Evolutionary conservation across 2,329 filamentous ascomycete genomes (phyloP), one percentile per base, ranked within the genome.

Genomic region (Botrytis galanthina): DNA sequence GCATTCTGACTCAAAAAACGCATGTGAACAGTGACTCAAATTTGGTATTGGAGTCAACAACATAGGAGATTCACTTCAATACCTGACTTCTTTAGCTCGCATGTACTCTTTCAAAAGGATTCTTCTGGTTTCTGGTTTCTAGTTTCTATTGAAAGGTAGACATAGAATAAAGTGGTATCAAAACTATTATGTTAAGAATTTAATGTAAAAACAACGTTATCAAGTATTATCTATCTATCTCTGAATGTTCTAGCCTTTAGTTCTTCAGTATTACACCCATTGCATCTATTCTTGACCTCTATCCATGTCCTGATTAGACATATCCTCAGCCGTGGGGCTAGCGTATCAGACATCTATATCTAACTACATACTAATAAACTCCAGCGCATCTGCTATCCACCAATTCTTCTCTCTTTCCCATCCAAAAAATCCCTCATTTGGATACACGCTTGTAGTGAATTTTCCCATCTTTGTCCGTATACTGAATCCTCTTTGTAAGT

Each of bases 21-120:
- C 29, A 35, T 35, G 8, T 59, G 16, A 59, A 10, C 18, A n/a
- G 32, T 60, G 20, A 35, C 20, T 22, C 5, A 37, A 4, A 35
- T 14, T 6, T 5, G 32, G 9, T 60, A 37, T 26, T 37, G 1
- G 32, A 22, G 32, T 60, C 57, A 60, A 14, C 20, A 9, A 10
- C 20, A 46, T 22, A 22, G 20, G 7, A 22, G 7, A 10, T 22
- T 46, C 5, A 16, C 44, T 46, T 22, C 42, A 44, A 42, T 42
- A 0, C 39, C 39, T 42, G 39, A 42, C 39, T 42, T 14, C 5
- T 42, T 4, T 4, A 18, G 39, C 14, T 42, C 39, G 2, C 14
- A 42, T 16, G 0, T 42, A 16, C 2, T 42, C 4, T 26, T 26
- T 48, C 4, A 1, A 12, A 48, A 26, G 4, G 4, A 4, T 0